A percentile compares a stretch with the other conserved stretches of the same genome.
These are phyloP conservation scores for Domatiomyces globalis DNA, from an alignment of 2,329 filamentous ascomycete species.

Conservation along the genomic window DNA sequence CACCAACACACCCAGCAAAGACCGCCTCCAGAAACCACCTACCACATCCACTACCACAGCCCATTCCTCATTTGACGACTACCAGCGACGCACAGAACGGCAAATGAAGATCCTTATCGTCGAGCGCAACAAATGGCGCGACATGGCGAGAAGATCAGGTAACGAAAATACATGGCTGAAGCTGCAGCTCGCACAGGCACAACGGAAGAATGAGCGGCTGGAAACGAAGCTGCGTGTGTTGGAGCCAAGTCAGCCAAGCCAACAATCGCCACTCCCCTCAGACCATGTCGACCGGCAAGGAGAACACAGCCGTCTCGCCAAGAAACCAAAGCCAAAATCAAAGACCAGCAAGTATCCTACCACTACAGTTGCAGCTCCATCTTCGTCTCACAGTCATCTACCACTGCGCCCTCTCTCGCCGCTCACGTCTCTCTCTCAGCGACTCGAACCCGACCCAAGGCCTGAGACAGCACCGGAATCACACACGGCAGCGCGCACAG, in stretches of 20 bases:
- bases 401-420: not conserved
- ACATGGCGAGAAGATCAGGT: constrained; percentile 13
- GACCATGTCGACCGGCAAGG: not conserved
- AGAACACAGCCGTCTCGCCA: not conserved
- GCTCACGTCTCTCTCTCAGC: not conserved
- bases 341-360: not conserved
- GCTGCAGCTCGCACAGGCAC: constrained; percentile 7
- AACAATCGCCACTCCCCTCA: not conserved
- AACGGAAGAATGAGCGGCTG: constrained; percentile 8
- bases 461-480: not conserved
- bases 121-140: constrained; percentile 5
- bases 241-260: not conserved
- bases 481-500: not conserved
- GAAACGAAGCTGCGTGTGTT: not conserved
- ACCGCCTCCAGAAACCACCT: not conserved
- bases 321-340: not conserved
- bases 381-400: not conserved
- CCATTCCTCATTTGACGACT: constrained; percentile 41
- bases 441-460: not conserved
- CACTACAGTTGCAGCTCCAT: not conserved
- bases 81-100: constrained; percentile 42
- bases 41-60: not conserved
- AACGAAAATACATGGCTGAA: constrained; percentile 14
- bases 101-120: constrained; percentile 41
- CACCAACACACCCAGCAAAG: not conserved